Conservation (phyloP, 371 early-diverging fungal species). For the Chytridium lagenaria region DNA sequence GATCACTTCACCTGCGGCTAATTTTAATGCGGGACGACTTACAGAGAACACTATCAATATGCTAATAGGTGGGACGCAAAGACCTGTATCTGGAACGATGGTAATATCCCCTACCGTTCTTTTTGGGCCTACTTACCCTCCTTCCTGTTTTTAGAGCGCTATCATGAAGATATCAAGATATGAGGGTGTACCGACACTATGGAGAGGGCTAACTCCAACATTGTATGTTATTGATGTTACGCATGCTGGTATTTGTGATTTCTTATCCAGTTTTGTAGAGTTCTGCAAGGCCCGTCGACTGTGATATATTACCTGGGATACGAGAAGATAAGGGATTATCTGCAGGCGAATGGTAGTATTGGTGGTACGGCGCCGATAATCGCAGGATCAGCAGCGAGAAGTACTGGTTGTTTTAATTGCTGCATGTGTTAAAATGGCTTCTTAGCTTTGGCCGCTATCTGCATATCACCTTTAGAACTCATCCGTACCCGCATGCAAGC, state of each 20-base stretch:
- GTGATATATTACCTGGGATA: slow-evolving; percentile 95
- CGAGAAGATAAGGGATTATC: slow-evolving; percentile 74
- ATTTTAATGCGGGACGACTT: neutral
- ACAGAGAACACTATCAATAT: neutral
- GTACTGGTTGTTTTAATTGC: slow-evolving; percentile 44
- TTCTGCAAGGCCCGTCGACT: slow-evolving; percentile 90
- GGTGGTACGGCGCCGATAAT: slow-evolving; percentile 66
- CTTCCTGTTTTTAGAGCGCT: slow-evolving; percentile 2
- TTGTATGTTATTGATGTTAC: slow-evolving; percentile 56
- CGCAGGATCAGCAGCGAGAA: slow-evolving; percentile 83
- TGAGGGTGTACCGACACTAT: slow-evolving; percentile 81
- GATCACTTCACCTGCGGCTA: slow-evolving; percentile 1
- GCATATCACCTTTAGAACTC: slow-evolving; percentile 89
- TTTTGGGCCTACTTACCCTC: too few relatives aligned
- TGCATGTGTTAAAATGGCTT: neutral
- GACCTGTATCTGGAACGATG: slow-evolving; percentile 26
- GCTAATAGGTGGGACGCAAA: slow-evolving; percentile 12
- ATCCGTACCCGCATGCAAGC: slow-evolving; percentile 90
- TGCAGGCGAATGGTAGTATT: slow-evolving; percentile 36
- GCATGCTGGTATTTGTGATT: neutral
- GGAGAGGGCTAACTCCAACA: slow-evolving; percentile 89
- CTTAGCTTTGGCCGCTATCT: slow-evolving; percentile 74
- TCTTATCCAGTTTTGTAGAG: slow-evolving; percentile 29
- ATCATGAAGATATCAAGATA: neutral
- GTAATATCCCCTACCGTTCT: too few relatives aligned